Evolutionary conservation across 805 yeast genomes (phyloP).

Genomic region (Yarrowia phangngaensis): DNA sequence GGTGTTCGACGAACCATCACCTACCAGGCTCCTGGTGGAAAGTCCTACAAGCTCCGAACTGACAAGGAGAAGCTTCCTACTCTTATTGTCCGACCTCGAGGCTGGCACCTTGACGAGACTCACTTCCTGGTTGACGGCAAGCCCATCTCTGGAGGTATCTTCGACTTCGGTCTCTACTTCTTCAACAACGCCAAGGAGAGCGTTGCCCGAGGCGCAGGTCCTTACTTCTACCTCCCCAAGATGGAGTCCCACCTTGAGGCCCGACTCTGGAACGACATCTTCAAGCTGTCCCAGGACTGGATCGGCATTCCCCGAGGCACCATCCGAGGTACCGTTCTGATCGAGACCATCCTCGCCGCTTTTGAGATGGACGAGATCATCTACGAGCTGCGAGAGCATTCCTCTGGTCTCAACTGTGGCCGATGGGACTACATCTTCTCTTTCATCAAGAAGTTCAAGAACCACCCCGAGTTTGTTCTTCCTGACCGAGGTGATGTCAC

Average conservation of each 20-base stretch:
- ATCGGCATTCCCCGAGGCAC: constrained; percentile 62
- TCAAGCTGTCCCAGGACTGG: constrained; percentile 61
- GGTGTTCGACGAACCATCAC: constrained; percentile 57
- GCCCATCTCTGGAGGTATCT: constrained; percentile 61
- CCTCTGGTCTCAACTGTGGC: constrained; percentile 71
- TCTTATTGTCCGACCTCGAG: constrained; percentile 54
- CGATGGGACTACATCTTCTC: constrained; percentile 76
- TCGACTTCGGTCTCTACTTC: constrained; percentile 68
- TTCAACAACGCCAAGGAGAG: constrained; percentile 64
- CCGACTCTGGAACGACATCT: constrained; percentile 69
- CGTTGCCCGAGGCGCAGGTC: constrained; percentile 57
- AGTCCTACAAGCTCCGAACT: constrained; percentile 52
- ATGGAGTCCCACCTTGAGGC: constrained; percentile 77
- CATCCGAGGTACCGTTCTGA: constrained; percentile 66
- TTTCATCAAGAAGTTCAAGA: constrained; percentile 61
- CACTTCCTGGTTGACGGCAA: constrained; percentile 65
- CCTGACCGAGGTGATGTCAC: constrained; percentile 70
- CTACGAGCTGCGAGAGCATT: constrained; percentile 66
- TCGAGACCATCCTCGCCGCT: constrained; percentile 69
- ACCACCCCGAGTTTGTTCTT: constrained; percentile 56
- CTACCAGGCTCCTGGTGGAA: constrained; percentile 40
- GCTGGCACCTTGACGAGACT: constrained; percentile 69
- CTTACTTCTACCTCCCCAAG: constrained; percentile 70
- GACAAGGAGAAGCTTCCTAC: constrained; percentile 50
- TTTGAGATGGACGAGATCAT: constrained; percentile 78